A percentile compares a stretch with the other conserved stretches of the same genome.
These are phyloP conservation scores for Ascochyta clinopodiicola DNA, from an alignment of 2,329 filamentous ascomycete species.

Conservation along the genomic window DNA sequence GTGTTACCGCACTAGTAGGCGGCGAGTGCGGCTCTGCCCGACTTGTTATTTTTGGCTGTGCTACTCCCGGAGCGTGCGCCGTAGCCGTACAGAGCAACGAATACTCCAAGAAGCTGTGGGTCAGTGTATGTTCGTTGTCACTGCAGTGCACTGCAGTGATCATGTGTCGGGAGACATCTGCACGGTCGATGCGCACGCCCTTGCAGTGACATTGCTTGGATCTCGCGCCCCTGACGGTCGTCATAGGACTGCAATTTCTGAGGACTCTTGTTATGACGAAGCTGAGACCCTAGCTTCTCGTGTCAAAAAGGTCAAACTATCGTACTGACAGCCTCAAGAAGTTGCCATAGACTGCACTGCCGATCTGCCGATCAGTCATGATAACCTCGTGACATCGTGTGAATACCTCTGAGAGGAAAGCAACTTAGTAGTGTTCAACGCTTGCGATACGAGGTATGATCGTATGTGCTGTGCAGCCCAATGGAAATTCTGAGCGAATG, in stretches of 20 bases:
- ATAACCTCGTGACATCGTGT: neutral
- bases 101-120: neutral
- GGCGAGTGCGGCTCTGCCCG: slow-evolving; percentile 10
- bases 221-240: neutral
- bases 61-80: neutral
- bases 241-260: slow-evolving; percentile 3
- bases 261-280: neutral
- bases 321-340: neutral
- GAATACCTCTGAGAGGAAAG: neutral
- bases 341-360: neutral
- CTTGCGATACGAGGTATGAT: slow-evolving; percentile 8
- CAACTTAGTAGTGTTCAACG: neutral
- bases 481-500: neutral
- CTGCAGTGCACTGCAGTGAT: too few relatives aligned
- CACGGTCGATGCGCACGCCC: neutral
- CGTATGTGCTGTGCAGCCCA: neutral
- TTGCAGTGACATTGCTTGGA: neutral
- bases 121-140: neutral
- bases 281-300: neutral
- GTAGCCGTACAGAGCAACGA: neutral
- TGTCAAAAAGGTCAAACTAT: neutral
- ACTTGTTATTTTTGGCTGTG: slow-evolving; percentile 6
- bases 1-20: neutral
- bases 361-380: neutral
- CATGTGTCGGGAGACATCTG: neutral